A percentile compares a stretch with the other conserved stretches of the same genome.
phyloP scores from a whole-genome alignment of 306 rosid genomes.

The Echinosophora koreensis region DNA sequence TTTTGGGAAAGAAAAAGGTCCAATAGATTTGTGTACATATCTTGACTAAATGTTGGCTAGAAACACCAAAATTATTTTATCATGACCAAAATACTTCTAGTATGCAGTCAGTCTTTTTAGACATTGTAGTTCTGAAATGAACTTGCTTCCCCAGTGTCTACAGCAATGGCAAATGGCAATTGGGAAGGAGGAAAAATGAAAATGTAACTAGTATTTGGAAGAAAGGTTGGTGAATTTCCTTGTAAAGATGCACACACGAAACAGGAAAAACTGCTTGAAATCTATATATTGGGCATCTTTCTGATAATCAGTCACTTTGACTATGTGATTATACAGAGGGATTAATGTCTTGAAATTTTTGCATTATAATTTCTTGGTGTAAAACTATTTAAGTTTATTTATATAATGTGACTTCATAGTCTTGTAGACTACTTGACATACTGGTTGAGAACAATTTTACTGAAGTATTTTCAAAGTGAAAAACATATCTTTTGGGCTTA shows the following conservation, averaged over 20 bases:
- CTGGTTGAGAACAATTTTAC: neutral
- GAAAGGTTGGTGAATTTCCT: conserved; percentile 41
- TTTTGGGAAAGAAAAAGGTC: conserved; percentile 17
- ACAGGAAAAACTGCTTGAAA: conserved; percentile 13
- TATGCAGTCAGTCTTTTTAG: conserved; percentile 34
- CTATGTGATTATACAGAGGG: conserved; percentile 9
- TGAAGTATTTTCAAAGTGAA: neutral
- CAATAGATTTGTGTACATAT: conserved; percentile 51
- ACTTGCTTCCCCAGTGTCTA: conserved; percentile 24
- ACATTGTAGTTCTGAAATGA: conserved; percentile 41
- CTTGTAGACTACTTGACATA: neutral
- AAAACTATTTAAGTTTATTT: neutral
- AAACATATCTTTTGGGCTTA: neutral
- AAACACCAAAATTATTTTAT: conserved; percentile 34
- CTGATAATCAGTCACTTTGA: neutral
- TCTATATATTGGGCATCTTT: conserved; percentile 32
- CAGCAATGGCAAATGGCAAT: conserved; percentile 26
- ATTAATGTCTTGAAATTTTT: neutral
- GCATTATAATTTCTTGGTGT: neutral
- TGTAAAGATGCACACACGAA: conserved; percentile 42
- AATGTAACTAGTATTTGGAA: conserved; percentile 11
- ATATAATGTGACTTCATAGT: neutral
- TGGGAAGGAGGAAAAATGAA: neutral
- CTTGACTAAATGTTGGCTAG: conserved; percentile 45
- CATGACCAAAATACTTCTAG: conserved; percentile 41